Evolutionary conservation across 108 stramenopile species (phyloP).

Genomic region (Asterionellopsis glacialis): DNA sequence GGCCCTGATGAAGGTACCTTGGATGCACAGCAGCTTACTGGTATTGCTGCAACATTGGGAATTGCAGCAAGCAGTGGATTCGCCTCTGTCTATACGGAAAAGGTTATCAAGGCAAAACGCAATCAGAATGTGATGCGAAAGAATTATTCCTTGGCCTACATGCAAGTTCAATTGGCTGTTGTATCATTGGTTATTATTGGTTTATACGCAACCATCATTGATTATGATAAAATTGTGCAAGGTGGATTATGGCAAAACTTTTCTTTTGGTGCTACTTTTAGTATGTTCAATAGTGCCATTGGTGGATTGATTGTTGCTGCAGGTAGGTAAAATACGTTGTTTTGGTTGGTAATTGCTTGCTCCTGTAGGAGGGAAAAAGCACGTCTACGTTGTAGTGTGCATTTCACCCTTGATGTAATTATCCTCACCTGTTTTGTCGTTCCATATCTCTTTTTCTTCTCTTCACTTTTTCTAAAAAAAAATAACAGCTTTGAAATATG

Average conservation of each 20-base stretch:
- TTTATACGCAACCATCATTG: conserved; percentile 36
- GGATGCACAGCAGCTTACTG: background rate
- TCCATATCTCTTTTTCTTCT: conserved; percentile 1
- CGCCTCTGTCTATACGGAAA: conserved; percentile 94
- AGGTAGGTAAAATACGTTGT: conserved; percentile 3
- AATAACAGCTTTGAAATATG: conserved; percentile 66
- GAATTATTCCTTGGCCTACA: conserved; percentile 36
- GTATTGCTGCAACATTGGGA: conserved; percentile 4
- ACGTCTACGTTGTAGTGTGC: no score
- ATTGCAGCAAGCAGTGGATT: conserved; percentile 90
- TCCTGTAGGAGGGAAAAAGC: no score
- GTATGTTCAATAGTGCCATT: conserved; percentile 38
- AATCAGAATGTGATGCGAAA: conserved; percentile 6
- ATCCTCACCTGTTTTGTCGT: conserved; percentile 18
- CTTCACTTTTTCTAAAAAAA: no score
- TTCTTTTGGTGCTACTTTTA: conserved; percentile 22
- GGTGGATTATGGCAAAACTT: conserved; percentile 46
- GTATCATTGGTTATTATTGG: conserved; percentile 68
- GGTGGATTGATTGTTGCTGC: conserved; percentile 62
- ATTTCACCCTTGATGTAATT: conserved; percentile 8
- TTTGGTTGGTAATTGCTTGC: background rate
- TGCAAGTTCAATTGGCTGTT: conserved; percentile 55
- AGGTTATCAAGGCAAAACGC: conserved; percentile 85
- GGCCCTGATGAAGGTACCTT: background rate
- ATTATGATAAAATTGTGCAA: conserved; percentile 27